Base-by-base conservation (phyloP, 768 basidiomycete genomes). In the Boletus rubroflammeus region DNA sequence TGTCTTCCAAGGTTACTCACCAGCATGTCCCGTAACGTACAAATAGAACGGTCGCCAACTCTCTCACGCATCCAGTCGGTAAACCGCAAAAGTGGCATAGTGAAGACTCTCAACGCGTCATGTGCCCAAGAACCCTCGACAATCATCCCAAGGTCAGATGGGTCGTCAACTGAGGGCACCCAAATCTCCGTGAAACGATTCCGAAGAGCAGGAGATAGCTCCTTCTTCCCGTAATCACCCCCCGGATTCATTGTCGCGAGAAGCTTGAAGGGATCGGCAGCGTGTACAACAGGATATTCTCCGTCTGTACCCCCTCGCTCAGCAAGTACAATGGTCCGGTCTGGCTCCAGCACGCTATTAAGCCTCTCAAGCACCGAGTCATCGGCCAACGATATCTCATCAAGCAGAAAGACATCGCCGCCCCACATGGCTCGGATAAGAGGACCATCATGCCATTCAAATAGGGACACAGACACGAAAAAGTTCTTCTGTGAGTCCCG, bases 111-210 rank as follows among this genome's bases (percentile, higher is more conserved):
- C 47, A 97, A 71, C 10, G 67, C 61, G 3, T 80, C 76, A 47
- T 79, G 67, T 42, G 73, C 72, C 93, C 93, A 97, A 2, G 83
- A 78, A 49, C 73, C 80, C 11, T 77, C 72, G 25, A 98, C 75
- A 62, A 99, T 96, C 62, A 90, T 77, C 55, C 83, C 76, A 7
- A 96, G 74, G 67, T 99, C 97, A 6, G 66, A 62, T 17, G 84
- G 77, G 55, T 84, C 78, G 53, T 90, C 83, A 29, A 98, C 81
- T 17, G 85, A 75, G 3, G 96, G 95, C 0, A 99, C 97, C 96
- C 97, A 99, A 31, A 99, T 96, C 69, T 99, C 97, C 4, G 97
- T 99, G 73, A 99, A 99, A 5, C 97, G 84, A 72, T 98, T 99
- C 19, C 97, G 84, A 36, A 99, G 76, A 0, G 97, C 97, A 31